Evolutionary conservation across 805 yeast species (phyloP), one percentile per base, ranked within the genome.

Genomic region (Saccharomycopsis capsularis): DNA sequence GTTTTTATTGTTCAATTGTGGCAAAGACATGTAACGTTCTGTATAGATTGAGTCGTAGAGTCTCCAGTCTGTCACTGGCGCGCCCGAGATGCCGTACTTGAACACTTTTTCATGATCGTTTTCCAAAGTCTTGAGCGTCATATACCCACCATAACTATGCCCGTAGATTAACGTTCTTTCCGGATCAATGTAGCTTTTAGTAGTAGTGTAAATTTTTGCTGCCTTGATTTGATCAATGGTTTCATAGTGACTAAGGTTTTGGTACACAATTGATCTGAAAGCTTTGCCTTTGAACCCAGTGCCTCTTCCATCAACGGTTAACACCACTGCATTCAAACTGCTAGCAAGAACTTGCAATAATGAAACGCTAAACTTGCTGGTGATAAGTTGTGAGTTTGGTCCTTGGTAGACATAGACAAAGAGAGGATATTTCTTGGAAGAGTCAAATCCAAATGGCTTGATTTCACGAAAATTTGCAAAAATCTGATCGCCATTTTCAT

Each of bases 231-330:
- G 97, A 64, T 93, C 99, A 24, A 68, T 67, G 1, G 93, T 84
- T 64, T 93, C 99, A 60, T 74, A 79, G 55, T 80, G 69, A 1
- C 98, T 97, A 47, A 93, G 71, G 27, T 78, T 76, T 61, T 86
- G 95, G 45, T 95, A 77, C 2, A 93, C 98, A 32, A 78, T 63
- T 24, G 84, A 76, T 62, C 96, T 78, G 69, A 82, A 93, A 44
- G 75, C 62, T 45, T 82, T 76, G 13, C 96, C 96, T 66, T 81
- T 86, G 64, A 73, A 86, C 0, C 97, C 98, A 1, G 99, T 93
- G 27, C 99, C 99, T 57, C 99, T 77, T 0, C 98, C 98, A 65
- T 93, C 99, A 3, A 93, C 95, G 1, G 95, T 85, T 1, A 93
- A 95, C 6, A 93, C 96, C 43, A 93, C 76, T 2, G 95, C 87